Evolutionary conservation across 106 monocot species (phyloP).

Genomic region (Dendrobium chrysotoxum): DNA sequence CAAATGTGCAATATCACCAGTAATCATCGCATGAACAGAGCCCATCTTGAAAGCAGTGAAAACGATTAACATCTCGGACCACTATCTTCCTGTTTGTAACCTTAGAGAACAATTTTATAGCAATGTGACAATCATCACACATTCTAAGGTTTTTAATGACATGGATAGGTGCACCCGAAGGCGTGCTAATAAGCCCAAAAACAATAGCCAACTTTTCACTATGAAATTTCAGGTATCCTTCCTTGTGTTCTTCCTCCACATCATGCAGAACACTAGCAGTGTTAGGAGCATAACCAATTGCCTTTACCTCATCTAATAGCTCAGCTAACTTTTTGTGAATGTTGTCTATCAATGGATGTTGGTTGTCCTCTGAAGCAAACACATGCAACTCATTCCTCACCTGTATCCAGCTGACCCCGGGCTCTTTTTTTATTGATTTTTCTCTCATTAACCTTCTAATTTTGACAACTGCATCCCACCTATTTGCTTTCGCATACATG

Average conservation of each 20-base stretch:
- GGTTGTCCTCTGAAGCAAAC: conserved; percentile 52
- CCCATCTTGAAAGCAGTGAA: conserved; percentile 39
- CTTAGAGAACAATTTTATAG: conserved; percentile 42
- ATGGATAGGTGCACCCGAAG: conserved; percentile 25
- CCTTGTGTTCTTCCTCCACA: conserved; percentile 52
- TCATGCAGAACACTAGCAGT: conserved; percentile 38
- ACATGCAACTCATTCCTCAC: conserved; percentile 39
- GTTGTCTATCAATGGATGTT: conserved; percentile 29
- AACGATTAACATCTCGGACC: conserved; percentile 43
- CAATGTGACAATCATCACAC: conserved; percentile 55
- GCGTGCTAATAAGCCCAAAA: conserved; percentile 33
- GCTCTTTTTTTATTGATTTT: conserved; percentile 60
- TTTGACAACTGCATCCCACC: conserved; percentile 55
- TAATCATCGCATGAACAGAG: conserved; percentile 46
- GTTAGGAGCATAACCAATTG: conserved; percentile 47
- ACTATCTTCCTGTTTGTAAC: conserved; percentile 32
- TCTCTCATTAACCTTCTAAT: conserved; percentile 51
- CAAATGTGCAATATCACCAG: conserved; percentile 25
- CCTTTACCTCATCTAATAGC: conserved; percentile 30
- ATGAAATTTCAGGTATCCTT: conserved; percentile 44
- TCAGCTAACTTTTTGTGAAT: conserved; percentile 33
- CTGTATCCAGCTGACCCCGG: conserved; percentile 76
- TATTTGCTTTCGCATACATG: conserved; percentile 52
- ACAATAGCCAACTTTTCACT: conserved; percentile 53
- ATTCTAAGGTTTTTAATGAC: conserved; percentile 55